Percentiles rank a stretch among this genome's conserved stretches.
Evolutionary conservation across 192 early-diverging fungal species (phyloP).

Genomic region (Coemansia sp.): DNA sequence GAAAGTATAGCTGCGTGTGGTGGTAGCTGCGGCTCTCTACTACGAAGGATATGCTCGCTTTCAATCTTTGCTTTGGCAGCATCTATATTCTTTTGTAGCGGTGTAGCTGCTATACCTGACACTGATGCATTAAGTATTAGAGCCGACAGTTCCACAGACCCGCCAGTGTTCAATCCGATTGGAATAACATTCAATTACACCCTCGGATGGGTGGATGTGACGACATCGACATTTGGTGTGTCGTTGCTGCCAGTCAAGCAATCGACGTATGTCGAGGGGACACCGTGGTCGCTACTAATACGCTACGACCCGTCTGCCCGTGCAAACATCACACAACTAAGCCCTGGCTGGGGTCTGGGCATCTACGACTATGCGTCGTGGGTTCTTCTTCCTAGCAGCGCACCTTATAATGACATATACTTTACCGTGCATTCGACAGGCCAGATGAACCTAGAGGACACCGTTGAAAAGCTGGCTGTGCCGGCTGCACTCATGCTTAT

Average conservation of each 20-base stretch:
- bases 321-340: constrained; percentile 37
- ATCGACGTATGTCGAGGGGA: constrained; percentile 13
- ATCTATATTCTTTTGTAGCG: background rate
- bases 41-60: background rate
- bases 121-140: background rate
- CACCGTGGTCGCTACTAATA: constrained; percentile 39
- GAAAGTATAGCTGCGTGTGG: background rate
- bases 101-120: background rate
- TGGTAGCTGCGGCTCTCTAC: background rate
- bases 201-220: constrained; percentile 41
- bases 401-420: constrained; percentile 25
- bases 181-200: constrained; percentile 45
- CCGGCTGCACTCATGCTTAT: constrained; percentile 27
- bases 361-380: constrained; percentile 45
- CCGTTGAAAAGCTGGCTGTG: constrained; percentile 24
- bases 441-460: constrained; percentile 38
- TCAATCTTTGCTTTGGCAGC: background rate
- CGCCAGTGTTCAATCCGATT: constrained; percentile 20
- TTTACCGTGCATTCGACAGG: constrained; percentile 38
- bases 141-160: background rate
- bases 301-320: constrained; percentile 28
- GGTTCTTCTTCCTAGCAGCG: constrained; percentile 29
- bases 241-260: constrained; percentile 23
- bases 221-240: constrained; percentile 41
- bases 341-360: constrained; percentile 37